Base-by-base conservation (phyloP, 2,329 filamentous ascomycete species). In the Fusarium albidum region DNA sequence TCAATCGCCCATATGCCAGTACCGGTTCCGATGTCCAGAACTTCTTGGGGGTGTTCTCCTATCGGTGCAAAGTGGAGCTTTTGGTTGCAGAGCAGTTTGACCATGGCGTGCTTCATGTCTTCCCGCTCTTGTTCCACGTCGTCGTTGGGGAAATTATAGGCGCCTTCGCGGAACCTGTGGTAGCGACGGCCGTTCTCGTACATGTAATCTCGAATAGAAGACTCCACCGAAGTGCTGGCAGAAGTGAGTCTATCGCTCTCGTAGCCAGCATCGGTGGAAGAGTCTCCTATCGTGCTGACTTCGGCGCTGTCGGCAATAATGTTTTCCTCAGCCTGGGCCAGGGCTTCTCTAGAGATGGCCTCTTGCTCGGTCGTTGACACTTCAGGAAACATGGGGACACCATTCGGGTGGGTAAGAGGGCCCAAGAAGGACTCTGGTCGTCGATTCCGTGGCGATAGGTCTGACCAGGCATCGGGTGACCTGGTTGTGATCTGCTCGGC, bases 1-100 rank as follows among this genome's bases (percentile, higher is more conserved):
- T 84, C 82, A 47, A 85, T 83, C 9, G 82, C 80, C 82, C 82
- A 85, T 7, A 83, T 82, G 3, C 82, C 82, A 1, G 82, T 85
- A 3, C 83, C 82, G 0, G 82, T 85, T 12, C 82, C 82, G 37
- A 85, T 77, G 59, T 85, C 83, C n/a, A 85, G 69, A 9, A 84
- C 73, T 56, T 79, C 73, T 52, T 82, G 78, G 0, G 79, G 76
- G 33, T 75, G 68, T 3, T 75, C 68, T 6, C 73, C 75, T 41
- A 84, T 75, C 3, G 82, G 81, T 4, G 82, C 79, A 63, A 81
- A 82, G 63, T 80, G 76, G n/a, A 84, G 69, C 51, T 74, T 74
- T 29, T 76, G 71, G 47, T 76, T 76, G 53, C 78, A 79, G 13
- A 82, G 70, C 50, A 80, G 62, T 65, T 77, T 78, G 34, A 81